phyloP scores from a whole-genome alignment of 495 filamentous ascomycete species.

The Halenospora varia region DNA sequence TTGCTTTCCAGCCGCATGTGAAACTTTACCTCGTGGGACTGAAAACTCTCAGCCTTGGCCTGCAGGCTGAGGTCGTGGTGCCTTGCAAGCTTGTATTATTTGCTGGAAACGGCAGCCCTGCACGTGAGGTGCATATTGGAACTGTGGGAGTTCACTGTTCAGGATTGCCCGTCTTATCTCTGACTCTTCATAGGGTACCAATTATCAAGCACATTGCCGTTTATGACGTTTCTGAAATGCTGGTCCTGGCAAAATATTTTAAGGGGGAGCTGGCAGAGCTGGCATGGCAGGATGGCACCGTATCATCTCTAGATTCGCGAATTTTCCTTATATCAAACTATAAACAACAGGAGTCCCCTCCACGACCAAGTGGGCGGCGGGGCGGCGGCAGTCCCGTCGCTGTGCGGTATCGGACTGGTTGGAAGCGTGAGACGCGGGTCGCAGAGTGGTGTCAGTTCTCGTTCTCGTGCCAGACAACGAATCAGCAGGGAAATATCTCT shows the following conservation, averaged over 20 bases:
- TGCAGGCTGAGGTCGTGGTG: too few relatives aligned
- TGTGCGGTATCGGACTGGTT: neutral
- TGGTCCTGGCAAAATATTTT: neutral
- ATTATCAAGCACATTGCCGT: neutral
- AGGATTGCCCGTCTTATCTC: neutral
- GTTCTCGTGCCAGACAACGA: neutral
- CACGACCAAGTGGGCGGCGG: too few relatives aligned
- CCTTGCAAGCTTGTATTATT: too few relatives aligned
- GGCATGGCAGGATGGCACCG: neutral
- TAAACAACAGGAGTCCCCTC: too few relatives aligned
- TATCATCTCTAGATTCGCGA: too few relatives aligned
- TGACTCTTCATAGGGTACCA: neutral
- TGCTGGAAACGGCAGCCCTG: neutral
- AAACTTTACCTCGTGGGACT: constrained; percentile 8
- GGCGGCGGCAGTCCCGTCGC: neutral
- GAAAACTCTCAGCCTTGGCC: constrained; percentile 8
- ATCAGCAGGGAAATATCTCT: neutral
- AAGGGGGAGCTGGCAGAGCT: too few relatives aligned
- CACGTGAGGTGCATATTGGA: neutral
- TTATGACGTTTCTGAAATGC: neutral
- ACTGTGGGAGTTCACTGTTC: neutral
- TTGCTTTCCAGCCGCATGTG: neutral
- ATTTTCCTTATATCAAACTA: too few relatives aligned
- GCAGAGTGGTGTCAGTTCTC: neutral
- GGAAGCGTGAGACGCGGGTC: neutral